Percentiles rank a stretch among this genome's conserved stretches.
Evolutionary conservation across 345 rosid genomes (phyloP).

Genomic region (Gossypium thurberi): DNA sequence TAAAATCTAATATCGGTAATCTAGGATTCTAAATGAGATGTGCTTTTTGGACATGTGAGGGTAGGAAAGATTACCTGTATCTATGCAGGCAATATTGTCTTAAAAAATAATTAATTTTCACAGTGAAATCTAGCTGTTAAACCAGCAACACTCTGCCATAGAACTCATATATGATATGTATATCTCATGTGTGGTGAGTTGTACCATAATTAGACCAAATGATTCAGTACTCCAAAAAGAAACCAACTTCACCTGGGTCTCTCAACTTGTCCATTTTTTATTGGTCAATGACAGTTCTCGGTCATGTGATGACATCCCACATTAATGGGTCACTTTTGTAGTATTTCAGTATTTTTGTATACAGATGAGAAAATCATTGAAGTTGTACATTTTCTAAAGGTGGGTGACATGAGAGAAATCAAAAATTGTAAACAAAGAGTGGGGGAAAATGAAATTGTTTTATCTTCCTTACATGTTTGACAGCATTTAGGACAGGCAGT

Average conservation of each 20-base stretch:
- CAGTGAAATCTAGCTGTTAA: conserved; percentile 10
- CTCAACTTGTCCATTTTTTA: not conserved
- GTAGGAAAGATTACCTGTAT: not conserved
- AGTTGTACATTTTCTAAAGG: not conserved
- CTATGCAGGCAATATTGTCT: not conserved
- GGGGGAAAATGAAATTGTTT: not conserved
- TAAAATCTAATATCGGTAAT: not conserved
- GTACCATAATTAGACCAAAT: not conserved
- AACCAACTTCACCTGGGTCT: not conserved
- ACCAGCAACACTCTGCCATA: not conserved
- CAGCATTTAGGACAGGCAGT: not conserved
- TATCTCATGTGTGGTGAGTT: not conserved
- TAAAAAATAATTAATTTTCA: not conserved
- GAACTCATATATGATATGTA: not conserved
- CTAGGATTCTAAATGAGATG: not conserved
- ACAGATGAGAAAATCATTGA: not conserved
- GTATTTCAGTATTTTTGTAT: not conserved
- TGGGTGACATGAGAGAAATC: not conserved
- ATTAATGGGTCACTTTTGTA: conserved; percentile 3
- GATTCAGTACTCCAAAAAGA: not conserved
- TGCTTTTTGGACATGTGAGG: not conserved
- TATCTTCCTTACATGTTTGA: not conserved
- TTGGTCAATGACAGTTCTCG: not conserved
- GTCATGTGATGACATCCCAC: conserved; percentile 1
- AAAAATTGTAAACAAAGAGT: not conserved